A percentile compares a stretch with the other conserved stretches of the same genome.
phyloP scores from a whole-genome alignment of 2,329 filamentous ascomycete genomes.

The Penicillium sp. region DNA sequence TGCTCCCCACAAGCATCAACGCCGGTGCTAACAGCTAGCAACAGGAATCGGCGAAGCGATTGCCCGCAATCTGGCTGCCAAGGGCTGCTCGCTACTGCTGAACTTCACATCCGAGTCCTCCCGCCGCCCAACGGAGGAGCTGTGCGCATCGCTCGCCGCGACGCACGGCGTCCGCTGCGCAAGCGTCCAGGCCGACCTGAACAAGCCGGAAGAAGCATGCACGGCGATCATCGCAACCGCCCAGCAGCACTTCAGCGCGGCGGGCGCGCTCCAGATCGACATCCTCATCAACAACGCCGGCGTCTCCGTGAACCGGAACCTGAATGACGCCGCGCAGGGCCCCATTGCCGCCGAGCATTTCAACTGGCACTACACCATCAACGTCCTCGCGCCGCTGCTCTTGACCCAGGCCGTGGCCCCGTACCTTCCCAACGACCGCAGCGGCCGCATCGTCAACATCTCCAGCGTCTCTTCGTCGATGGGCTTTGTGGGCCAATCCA shows the following conservation, averaged over 20 bases:
- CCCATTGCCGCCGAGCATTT: constrained; percentile 63
- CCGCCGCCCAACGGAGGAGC: constrained; percentile 49
- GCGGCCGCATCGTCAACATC: constrained; percentile 62
- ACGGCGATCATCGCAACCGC: constrained; percentile 57
- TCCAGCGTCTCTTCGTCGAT: constrained; percentile 57
- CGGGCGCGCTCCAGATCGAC: constrained; percentile 64
- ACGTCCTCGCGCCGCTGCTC: constrained; percentile 76
- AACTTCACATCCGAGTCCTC: constrained; percentile 69
- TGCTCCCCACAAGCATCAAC: constrained; percentile 8
- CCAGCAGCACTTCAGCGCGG: constrained; percentile 55
- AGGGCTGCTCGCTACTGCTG: constrained; percentile 66
- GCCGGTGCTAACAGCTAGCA: constrained; percentile 5
- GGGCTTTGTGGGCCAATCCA: constrained; percentile 58
- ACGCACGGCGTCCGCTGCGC: constrained; percentile 60
- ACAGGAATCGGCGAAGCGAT: constrained; percentile 71
- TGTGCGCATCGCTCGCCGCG: constrained; percentile 56
- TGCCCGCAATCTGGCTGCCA: constrained; percentile 67
- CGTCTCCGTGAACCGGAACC: constrained; percentile 49
- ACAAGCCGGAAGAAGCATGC: constrained; percentile 58
- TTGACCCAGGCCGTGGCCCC: constrained; percentile 70
- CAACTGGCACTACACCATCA: constrained; percentile 69
- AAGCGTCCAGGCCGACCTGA: constrained; percentile 69
- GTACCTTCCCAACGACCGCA: constrained; percentile 67
- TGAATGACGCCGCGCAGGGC: constrained; percentile 64
- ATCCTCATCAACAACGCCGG: constrained; percentile 88